A percentile compares a stretch with the other conserved stretches of the same genome.
These are phyloP conservation scores for Cystobasidium pallidum DNA, from an alignment of 1,284 basidiomycete genomes.

Conservation along the genomic window DNA sequence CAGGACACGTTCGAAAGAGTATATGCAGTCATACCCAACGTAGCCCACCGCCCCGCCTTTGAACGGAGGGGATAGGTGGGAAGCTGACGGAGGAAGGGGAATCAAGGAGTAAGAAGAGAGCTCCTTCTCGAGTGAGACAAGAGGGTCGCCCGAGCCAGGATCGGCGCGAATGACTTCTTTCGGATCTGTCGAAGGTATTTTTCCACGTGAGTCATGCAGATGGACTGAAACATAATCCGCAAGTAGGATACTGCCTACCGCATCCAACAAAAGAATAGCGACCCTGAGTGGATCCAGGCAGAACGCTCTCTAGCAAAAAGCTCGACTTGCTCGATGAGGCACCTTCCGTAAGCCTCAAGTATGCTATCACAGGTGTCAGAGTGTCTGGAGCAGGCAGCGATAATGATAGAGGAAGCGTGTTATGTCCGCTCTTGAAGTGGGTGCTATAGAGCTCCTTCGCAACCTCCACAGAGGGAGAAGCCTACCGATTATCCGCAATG, in stretches of 20 bases:
- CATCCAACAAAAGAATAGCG: slow-evolving; percentile 96
- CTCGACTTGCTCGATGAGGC: slow-evolving; percentile 60
- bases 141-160: slow-evolving; percentile 83
- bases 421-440: slow-evolving; percentile 35
- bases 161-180: slow-evolving; percentile 57
- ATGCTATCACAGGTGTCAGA: slow-evolving; percentile 95
- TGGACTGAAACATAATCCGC: background rate
- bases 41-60: slow-evolving; percentile 94
- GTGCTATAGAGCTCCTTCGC: slow-evolving; percentile 18
- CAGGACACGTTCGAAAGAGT: slow-evolving; percentile 82
- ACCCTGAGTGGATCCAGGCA: slow-evolving; percentile 86
- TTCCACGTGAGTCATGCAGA: slow-evolving; percentile 27
- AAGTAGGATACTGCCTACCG: slow-evolving; percentile 61
- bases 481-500: background rate
- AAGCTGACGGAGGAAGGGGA: slow-evolving; percentile 22
- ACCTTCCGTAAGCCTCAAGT: slow-evolving; percentile 87
- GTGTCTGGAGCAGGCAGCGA: slow-evolving; percentile 66
- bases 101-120: slow-evolving; percentile 69
- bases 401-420: slow-evolving; percentile 37
- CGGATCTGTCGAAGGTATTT: slow-evolving; percentile 22
- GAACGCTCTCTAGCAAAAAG: slow-evolving; percentile 89
- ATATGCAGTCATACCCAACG: slow-evolving; percentile 93
- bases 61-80: slow-evolving; percentile 33
- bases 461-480: slow-evolving; percentile 26
- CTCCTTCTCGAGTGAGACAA: slow-evolving; percentile 80